Evolutionary conservation across 2,329 filamentous ascomycete species (phyloP).

Genomic region (Ophiostoma novo-ulmi): DNA sequence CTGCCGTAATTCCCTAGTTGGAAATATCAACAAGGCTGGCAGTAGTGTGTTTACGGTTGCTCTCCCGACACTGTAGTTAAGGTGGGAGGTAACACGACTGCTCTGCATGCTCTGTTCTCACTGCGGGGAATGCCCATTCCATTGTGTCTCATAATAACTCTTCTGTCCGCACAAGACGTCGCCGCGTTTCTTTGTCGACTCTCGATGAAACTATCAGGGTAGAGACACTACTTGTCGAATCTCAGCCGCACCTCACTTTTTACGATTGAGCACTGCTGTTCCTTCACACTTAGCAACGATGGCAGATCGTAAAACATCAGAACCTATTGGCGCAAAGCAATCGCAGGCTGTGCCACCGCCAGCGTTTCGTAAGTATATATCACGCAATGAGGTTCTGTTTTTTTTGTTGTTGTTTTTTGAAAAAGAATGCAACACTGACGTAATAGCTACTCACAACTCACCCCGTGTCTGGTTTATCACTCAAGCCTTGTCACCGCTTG

Average conservation of each 20-base stretch:
- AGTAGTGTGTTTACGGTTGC: neutral
- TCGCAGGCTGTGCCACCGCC: conserved; percentile 44
- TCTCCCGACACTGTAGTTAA: neutral
- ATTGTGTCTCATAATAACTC: neutral
- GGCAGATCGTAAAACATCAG: conserved; percentile 44
- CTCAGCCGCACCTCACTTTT: neutral
- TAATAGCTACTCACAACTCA: conserved; percentile 58
- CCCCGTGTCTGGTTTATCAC: conserved; percentile 93
- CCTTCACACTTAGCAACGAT: conserved; percentile 31
- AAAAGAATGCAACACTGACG: neutral
- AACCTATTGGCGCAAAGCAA: conserved; percentile 41
- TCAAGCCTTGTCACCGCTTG: conserved; percentile 76
- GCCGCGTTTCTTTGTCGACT: neutral
- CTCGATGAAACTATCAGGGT: neutral
- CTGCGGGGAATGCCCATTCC: neutral
- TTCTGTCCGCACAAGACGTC: neutral
- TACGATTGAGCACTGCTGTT: neutral
- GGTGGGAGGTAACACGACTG: neutral
- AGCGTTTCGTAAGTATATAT: conserved; percentile 43
- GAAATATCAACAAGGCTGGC: conserved; percentile 3
- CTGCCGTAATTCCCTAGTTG: conserved; percentile 17
- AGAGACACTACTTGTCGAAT: neutral
- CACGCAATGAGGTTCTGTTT: neutral
- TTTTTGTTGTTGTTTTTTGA: too few species aligned
- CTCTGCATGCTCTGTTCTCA: neutral